These are phyloP conservation scores for Calonectria pseudoreteaudii DNA, from an alignment of 2,329 filamentous ascomycete genomes.

Conservation along the genomic window DNA sequence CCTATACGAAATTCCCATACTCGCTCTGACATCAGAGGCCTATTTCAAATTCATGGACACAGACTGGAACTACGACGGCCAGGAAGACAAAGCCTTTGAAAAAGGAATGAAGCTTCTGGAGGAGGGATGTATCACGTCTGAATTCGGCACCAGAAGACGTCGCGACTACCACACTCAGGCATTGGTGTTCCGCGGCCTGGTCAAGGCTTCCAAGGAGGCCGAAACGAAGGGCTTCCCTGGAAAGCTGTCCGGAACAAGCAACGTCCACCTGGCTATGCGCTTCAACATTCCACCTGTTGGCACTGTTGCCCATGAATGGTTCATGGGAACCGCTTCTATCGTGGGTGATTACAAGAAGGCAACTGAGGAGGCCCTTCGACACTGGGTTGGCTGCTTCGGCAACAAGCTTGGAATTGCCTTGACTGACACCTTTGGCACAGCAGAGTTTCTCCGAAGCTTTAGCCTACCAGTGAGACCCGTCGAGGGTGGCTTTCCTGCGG, in stretches of 20 bases:
- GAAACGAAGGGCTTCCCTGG: slow-evolving; percentile 74
- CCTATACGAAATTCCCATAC: slow-evolving; percentile 94
- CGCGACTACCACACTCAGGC: slow-evolving; percentile 97
- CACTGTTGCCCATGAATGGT: slow-evolving; percentile 96
- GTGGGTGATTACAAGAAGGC: slow-evolving; percentile 86
- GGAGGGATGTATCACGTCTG: slow-evolving; percentile 88
- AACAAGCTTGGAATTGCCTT: slow-evolving; percentile 86
- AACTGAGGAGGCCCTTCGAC: slow-evolving; percentile 84
- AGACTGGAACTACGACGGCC: slow-evolving; percentile 90
- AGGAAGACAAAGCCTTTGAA: slow-evolving; percentile 84
- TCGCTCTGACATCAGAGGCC: slow-evolving; percentile 92
- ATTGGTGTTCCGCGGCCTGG: slow-evolving; percentile 88
- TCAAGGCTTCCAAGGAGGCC: slow-evolving; percentile 79
- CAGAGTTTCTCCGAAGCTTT: slow-evolving; percentile 88
- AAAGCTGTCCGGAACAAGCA: slow-evolving; percentile 88
- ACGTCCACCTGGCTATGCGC: slow-evolving; percentile 96
- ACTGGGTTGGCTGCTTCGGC: slow-evolving; percentile 94
- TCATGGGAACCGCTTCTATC: slow-evolving; percentile 97
- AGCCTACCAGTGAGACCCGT: slow-evolving; percentile 69
- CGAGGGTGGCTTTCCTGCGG: slow-evolving; percentile 54
- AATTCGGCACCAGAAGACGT: slow-evolving; percentile 90
- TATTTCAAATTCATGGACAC: slow-evolving; percentile 97
- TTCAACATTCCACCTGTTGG: slow-evolving; percentile 87
- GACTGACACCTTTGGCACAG: slow-evolving; percentile 96
- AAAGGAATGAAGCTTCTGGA: slow-evolving; percentile 85